These are phyloP conservation scores for Cyberlindnera amylophila DNA, from an alignment of 805 yeast genomes.

Conservation along the genomic window DNA sequence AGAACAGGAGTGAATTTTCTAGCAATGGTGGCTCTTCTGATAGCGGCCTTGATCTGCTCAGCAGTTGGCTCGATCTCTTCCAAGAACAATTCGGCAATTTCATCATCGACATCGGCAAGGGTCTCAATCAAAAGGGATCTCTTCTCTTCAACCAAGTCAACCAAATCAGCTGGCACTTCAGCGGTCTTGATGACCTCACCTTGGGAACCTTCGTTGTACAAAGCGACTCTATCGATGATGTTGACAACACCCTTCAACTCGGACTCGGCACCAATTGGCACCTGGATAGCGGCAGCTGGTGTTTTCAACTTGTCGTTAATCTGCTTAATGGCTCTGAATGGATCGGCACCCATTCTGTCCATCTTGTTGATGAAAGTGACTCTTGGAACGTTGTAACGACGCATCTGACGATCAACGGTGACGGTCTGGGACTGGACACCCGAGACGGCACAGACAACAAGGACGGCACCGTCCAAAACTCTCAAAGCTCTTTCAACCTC, in stretches of 20 bases:
- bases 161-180: slow-evolving; percentile 75
- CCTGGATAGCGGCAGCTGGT: slow-evolving; percentile 96
- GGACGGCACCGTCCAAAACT: slow-evolving; percentile 96
- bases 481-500: slow-evolving; percentile 99
- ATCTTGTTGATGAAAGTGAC: slow-evolving; percentile 94
- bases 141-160: slow-evolving; percentile 84
- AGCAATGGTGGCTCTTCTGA: slow-evolving; percentile 92
- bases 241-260: slow-evolving; percentile 86
- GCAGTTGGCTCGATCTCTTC: slow-evolving; percentile 87
- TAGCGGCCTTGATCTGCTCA: slow-evolving; percentile 82
- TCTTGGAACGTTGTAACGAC: slow-evolving; percentile 95
- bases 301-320: slow-evolving; percentile 81
- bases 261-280: slow-evolving; percentile 93
- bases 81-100: slow-evolving; percentile 86
- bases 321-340: slow-evolving; percentile 92
- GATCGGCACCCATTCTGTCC: slow-evolving; percentile 99
- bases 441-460: slow-evolving; percentile 96
- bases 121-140: slow-evolving; percentile 84
- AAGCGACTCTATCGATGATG: slow-evolving; percentile 79
- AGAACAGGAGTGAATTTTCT: slow-evolving; percentile 98
- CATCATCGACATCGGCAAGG: slow-evolving; percentile 97
- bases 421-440: slow-evolving; percentile 99
- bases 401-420: slow-evolving; percentile 98
- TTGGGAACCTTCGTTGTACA: slow-evolving; percentile 84
- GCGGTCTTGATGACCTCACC: slow-evolving; percentile 75